Base-by-base conservation (phyloP, 2,329 filamentous ascomycete genomes). In the Colletotrichum scovillei region DNA sequence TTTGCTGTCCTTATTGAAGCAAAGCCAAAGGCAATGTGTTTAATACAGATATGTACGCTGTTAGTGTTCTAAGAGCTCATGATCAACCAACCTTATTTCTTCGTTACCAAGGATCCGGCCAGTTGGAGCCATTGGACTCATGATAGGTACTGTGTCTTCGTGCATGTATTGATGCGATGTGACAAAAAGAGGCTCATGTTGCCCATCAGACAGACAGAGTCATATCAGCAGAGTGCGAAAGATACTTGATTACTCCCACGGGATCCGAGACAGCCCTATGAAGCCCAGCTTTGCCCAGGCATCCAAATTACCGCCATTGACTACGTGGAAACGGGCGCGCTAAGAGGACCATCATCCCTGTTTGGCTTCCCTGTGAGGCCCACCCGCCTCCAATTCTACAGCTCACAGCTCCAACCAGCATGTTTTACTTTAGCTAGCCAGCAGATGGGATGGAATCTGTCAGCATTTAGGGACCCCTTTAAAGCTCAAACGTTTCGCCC, bases 311-410 rank as follows among this genome's bases (percentile, higher is more conserved):
- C 42, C 42, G 30, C 9, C 28, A 14, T 19, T 22, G 35, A 28
- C 16, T 59, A 8, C 14, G 42, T 55, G 22, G 22, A 7, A 30
- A 30, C 46, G 46, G 46, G 46, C 30, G 30, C 57, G 22, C 65
- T 69, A 72, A 14, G 0, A 22, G 7, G 14, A 26, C 38, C 46
- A 42, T 42, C 49, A 63, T 26, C 69, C 69, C 55, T 72, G 52
- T 42, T 72, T 19, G 58, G 26, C 19, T 30, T 28, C 24, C 24
- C 5, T 26, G 56, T 22, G 16, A 38, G 57, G 16, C 22, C 57
- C 46, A 12, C 7, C 22, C 22, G 32, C 32, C 32, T 46, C 42
- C 35, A 70, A 71, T 46, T 62, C 26, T 67, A 32, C 22, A 30
- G 38, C 35, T 35, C 26, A 11, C 32, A 32, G 9, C 26, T 62